Conservation (phyloP, 345 rosid genomes). For the Brassica cretica region DNA sequence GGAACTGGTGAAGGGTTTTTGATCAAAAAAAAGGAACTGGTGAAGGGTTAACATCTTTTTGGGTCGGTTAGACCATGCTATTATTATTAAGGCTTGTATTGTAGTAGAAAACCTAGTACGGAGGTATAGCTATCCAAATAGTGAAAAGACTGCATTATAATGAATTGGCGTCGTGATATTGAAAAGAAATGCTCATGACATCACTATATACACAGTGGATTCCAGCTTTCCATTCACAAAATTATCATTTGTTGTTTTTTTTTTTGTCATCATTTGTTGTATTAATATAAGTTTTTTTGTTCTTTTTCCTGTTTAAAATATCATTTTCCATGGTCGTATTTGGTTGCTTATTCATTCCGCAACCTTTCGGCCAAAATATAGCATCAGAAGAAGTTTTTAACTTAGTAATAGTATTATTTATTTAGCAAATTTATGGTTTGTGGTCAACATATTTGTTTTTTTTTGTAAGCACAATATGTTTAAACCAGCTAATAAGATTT, state of each 20-base stretch:
- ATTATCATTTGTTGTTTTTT: background rate
- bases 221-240: background rate
- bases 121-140: constrained; percentile 17
- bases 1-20: too few species aligned
- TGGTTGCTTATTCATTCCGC: constrained; percentile 25
- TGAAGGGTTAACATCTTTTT: too few species aligned
- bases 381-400: background rate
- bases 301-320: background rate
- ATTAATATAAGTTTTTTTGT: background rate
- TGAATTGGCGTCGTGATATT: background rate
- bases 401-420: background rate
- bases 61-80: background rate
- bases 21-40: too few species aligned
- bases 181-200: background rate
- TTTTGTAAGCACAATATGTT: too few species aligned
- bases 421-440: background rate
- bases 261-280: too few species aligned
- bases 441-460: background rate
- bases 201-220: constrained; percentile 1
- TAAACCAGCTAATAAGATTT: background rate
- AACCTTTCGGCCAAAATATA: constrained; percentile 15
- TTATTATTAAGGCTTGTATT: background rate
- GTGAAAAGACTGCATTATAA: background rate
- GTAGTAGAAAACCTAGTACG: background rate
- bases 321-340: background rate